Evolutionary conservation across 2,329 filamentous ascomycete species (phyloP).

Genomic region (Penicillium aurantiogriseum): DNA sequence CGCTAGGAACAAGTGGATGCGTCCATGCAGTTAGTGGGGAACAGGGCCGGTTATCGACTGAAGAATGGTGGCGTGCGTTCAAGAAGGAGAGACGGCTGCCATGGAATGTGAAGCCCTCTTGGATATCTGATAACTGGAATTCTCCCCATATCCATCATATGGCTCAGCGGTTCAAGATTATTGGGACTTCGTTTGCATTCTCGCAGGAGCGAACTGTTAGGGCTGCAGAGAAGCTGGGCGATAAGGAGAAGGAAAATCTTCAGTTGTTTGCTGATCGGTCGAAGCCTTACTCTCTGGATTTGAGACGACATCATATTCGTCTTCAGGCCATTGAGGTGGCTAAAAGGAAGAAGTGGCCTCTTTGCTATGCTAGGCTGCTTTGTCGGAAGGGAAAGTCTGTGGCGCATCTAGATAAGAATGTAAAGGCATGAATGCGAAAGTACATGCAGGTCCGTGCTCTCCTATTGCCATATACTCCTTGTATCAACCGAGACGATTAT

Average conservation of each 20-base stretch:
- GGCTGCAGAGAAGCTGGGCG: constrained; percentile 8
- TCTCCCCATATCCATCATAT: constrained; percentile 20
- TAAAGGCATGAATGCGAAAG: neutral
- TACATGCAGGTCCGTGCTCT: no score
- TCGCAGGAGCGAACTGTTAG: constrained; percentile 15
- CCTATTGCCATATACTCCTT: no score
- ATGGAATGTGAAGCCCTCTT: constrained; percentile 19
- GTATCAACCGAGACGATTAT: no score
- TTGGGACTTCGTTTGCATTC: constrained; percentile 25
- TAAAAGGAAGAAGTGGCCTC: constrained; percentile 16
- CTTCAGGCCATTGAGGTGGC: constrained; percentile 18
- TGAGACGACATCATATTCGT: constrained; percentile 21
- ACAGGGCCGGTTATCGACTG: constrained; percentile 16
- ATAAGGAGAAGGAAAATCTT: constrained; percentile 5
- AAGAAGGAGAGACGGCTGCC: constrained; percentile 21
- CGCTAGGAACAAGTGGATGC: constrained; percentile 17
- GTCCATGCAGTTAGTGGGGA: constrained; percentile 25
- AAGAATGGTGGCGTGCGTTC: constrained; percentile 24
- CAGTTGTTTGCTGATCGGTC: constrained; percentile 22
- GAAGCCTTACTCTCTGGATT: constrained; percentile 16
- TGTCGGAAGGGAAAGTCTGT: constrained; percentile 18
- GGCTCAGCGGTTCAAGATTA: constrained; percentile 22
- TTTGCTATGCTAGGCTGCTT: constrained; percentile 12
- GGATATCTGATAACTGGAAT: constrained; percentile 21
- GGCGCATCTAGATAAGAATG: neutral